Conservation (phyloP, 2,329 filamentous ascomycete species). For the Emericellopsis cladophorae region DNA sequence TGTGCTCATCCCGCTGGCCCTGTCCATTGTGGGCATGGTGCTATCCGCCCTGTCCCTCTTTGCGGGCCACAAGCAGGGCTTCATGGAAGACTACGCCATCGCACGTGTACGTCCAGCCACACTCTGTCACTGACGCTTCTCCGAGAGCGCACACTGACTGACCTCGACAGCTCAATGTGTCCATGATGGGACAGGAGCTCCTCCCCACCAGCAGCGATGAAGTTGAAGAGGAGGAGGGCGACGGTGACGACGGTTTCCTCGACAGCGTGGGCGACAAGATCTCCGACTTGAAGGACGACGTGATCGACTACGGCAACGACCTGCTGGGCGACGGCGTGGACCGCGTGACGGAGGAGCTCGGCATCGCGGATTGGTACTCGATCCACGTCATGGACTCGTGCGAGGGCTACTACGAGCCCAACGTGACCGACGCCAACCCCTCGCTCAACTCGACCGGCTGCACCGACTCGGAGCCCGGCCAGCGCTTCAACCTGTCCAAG, state of each 20-base stretch:
- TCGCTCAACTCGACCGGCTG: conserved; percentile 31
- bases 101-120: conserved; percentile 17
- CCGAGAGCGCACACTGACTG: neutral
- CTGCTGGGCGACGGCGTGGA: conserved; percentile 25
- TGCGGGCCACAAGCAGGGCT: conserved; percentile 24
- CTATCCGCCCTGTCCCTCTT: conserved; percentile 25
- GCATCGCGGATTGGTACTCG: conserved; percentile 38
- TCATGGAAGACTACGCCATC: conserved; percentile 29
- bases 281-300: conserved; percentile 17
- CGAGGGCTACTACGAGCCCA: conserved; percentile 30
- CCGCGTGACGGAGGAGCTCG: conserved; percentile 25
- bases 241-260: conserved; percentile 13
- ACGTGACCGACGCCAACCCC: conserved; percentile 21
- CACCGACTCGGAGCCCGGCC: conserved; percentile 22
- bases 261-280: conserved; percentile 15
- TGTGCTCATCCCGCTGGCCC: conserved; percentile 21
- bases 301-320: conserved; percentile 24
- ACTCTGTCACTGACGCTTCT: neutral
- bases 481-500: conserved; percentile 31
- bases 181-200: conserved; percentile 22
- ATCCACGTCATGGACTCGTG: conserved; percentile 34
- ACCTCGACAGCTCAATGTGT: conserved; percentile 21
- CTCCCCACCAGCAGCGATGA: conserved; percentile 9
- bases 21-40: conserved; percentile 24
- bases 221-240: conserved; percentile 10